These are phyloP conservation scores for Solanum neorickii DNA, from an alignment of 257 asterid species.

Conservation along the genomic window DNA sequence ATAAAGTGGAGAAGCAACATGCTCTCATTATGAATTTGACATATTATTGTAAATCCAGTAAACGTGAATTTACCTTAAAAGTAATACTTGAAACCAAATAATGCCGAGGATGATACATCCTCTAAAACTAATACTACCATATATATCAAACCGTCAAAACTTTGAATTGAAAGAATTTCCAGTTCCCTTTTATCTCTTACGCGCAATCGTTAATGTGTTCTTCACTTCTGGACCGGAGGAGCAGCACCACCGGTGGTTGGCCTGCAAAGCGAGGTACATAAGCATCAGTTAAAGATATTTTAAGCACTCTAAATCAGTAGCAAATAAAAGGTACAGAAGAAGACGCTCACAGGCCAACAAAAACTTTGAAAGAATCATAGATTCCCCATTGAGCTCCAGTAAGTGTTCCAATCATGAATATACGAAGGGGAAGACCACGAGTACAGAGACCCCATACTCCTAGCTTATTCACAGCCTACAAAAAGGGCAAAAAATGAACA, in stretches of 20 bases:
- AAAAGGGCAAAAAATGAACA: background rate
- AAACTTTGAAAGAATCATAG: slow-evolving; percentile 72
- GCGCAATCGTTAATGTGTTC: background rate
- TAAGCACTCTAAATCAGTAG: background rate
- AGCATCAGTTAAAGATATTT: background rate
- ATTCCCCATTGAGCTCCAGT: slow-evolving; percentile 85
- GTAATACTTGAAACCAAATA: background rate
- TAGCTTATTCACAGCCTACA: slow-evolving; percentile 27
- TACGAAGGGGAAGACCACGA: slow-evolving; percentile 59
- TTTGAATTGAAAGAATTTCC: background rate
- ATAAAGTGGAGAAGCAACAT: background rate
- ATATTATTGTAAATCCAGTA: background rate
- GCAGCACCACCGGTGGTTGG: slow-evolving; percentile 80
- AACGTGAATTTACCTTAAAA: background rate
- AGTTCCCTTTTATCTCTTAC: background rate
- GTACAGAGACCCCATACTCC: slow-evolving; percentile 21
- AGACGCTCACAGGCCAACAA: slow-evolving; percentile 55
- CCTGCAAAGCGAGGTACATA: slow-evolving; percentile 22
- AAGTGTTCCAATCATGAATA: slow-evolving; percentile 42
- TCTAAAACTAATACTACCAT: background rate
- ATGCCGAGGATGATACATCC: background rate
- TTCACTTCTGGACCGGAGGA: slow-evolving; percentile 13
- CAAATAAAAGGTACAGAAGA: background rate
- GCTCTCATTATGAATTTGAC: background rate
- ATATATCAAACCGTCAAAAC: background rate